Base-by-base conservation (phyloP, 129 eudicot species). In the Flaveria trinervia region DNA sequence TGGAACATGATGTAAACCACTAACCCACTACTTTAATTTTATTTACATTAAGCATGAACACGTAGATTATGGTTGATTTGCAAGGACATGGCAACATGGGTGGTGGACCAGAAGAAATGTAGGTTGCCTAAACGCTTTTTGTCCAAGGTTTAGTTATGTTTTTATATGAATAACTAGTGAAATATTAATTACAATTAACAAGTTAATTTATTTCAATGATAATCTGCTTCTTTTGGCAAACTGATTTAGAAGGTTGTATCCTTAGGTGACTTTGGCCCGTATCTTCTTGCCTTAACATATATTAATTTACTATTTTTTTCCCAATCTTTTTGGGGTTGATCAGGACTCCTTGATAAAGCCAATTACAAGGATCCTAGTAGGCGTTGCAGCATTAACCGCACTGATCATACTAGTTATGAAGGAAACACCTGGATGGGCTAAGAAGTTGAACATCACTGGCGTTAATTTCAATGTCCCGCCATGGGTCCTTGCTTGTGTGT, bases 261-360 rank as follows among this genome's bases (percentile, higher is more conserved):
- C 7, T 55, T 55, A 23, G 61, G 61, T 2, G 61, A 55, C 26
- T n/a, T 17, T 59, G 65, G 11, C 65, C 65, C 16, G 16, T 59
- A 3, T 59, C 65, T 59, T 59, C 30, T 23, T 22, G 15, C 6
- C n/a, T 28, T 12, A 11, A 39, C 0, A 33, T 33, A 33, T 33
- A 33, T 5, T 33, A 33, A 33, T 33, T 33, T 33, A 3, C 39
- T 33, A 4, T 33, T 44, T 44, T 13, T 41, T 20, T 67, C 48
- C 17, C 3, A 9, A 59, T 64, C 2, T 17, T 54, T 73, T 22
- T 43, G 70, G 36, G 51, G 65, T 84, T 66, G 71, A 66, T 80
- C 92, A 92, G 98, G 97, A 93, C 83, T 88, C 96, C 5, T 25
- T 93, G 76, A 59, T 93, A 81, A 82, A 90, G 44, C 98, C 98